These are phyloP conservation scores for Friedmanniomyces simplex DNA, from an alignment of 495 filamentous ascomycete species.

Conservation along the genomic window DNA sequence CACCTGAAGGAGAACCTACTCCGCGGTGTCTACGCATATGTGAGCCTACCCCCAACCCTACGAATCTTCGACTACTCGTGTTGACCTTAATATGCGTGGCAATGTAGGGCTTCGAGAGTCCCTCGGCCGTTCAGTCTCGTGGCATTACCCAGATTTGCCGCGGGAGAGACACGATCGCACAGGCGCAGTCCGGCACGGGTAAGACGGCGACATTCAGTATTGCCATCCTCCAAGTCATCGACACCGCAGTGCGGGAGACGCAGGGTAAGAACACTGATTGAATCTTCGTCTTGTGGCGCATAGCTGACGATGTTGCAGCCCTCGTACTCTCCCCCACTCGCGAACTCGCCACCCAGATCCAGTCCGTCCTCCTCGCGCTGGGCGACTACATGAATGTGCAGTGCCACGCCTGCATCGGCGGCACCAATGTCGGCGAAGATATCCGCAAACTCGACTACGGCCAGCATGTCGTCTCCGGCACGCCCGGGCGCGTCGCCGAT, in stretches of 20 bases:
- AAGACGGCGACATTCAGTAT: constrained; percentile 99
- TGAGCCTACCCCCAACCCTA: no score
- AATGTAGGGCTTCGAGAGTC: constrained; percentile 48
- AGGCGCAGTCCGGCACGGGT: constrained; percentile 98
- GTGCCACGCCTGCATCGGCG: constrained; percentile 97
- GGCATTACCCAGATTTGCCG: constrained; percentile 99
- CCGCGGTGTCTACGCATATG: constrained; percentile 92
- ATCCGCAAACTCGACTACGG: constrained; percentile 95
- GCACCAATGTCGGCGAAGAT: constrained; percentile 94
- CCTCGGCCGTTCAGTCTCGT: constrained; percentile 91
- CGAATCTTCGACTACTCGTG: no score
- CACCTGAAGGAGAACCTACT: constrained; percentile 92
- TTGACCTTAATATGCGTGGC: no score
- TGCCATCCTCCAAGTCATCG: constrained; percentile 79
- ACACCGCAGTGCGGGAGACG: constrained; percentile 59
- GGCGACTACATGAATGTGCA: constrained; percentile 99
- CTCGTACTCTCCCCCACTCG: constrained; percentile 96
- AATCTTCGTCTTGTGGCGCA: background rate
- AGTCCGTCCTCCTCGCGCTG: constrained; percentile 92
- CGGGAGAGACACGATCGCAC: constrained; percentile 94
- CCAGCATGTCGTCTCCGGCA: constrained; percentile 93
- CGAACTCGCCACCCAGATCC: constrained; percentile 96
- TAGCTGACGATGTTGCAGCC: constrained; percentile 36
- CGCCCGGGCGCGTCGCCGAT: constrained; percentile 90
- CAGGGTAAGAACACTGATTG: constrained; percentile 42